Evolutionary conservation across 2,329 filamentous ascomycete species (phyloP).

Genomic region (Orbilia brochopaga): DNA sequence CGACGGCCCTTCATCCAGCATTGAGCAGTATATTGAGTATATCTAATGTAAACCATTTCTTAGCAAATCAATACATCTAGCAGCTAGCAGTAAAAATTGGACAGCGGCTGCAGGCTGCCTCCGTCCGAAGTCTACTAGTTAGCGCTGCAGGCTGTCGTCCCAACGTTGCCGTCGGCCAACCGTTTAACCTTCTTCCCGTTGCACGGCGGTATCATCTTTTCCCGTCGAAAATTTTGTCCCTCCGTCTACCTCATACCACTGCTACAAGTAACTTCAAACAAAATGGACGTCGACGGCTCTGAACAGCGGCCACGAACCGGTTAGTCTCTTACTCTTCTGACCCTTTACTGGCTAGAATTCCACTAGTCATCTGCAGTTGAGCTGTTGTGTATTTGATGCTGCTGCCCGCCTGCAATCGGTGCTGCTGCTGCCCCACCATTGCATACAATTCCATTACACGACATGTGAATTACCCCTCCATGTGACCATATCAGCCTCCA

Average conservation of each 20-base stretch:
- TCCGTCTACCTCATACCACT: no score
- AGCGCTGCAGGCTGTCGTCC: no score
- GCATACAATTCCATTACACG: constrained; percentile 21
- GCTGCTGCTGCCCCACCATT: neutral
- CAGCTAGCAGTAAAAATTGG: neutral
- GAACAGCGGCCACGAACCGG: constrained; percentile 39
- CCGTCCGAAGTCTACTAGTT: neutral
- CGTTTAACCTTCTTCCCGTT: no score
- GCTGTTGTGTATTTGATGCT: neutral
- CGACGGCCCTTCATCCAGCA: no score
- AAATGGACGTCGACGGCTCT: constrained; percentile 32
- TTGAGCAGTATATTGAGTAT: no score
- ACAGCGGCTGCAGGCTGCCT: neutral
- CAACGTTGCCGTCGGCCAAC: no score
- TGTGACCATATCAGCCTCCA: constrained; percentile 26
- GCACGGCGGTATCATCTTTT: no score
- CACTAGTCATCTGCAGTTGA: neutral
- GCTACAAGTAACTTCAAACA: no score
- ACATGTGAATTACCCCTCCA: constrained; percentile 43
- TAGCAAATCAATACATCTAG: no score
- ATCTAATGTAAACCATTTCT: no score
- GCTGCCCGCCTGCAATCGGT: neutral
- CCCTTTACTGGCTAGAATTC: neutral
- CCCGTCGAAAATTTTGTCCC: neutral
- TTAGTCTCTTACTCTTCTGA: constrained; percentile 12